A percentile compares a stretch with the other conserved stretches of the same genome.
Evolutionary conservation across 805 yeast genomes (phyloP).

Genomic region (Spathaspora boniae): DNA sequence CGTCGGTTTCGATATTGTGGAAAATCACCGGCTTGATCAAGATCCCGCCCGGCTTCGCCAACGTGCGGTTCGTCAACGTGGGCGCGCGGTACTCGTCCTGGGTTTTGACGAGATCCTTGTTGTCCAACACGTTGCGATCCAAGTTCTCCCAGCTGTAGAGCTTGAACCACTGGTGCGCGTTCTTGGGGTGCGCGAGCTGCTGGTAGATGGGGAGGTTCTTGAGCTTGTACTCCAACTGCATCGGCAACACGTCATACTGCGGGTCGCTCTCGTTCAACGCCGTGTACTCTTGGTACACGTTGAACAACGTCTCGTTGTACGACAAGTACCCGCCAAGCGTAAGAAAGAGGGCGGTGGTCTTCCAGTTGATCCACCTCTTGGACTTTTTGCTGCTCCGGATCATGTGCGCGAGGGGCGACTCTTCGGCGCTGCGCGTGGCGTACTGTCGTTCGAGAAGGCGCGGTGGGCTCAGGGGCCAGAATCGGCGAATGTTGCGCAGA

Average conservation of each 20-base stretch:
- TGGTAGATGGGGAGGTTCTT: constrained; percentile 50
- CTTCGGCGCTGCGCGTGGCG: constrained; percentile 25
- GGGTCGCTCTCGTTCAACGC: constrained; percentile 16
- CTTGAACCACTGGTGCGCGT: constrained; percentile 44
- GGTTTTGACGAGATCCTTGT: constrained; percentile 9
- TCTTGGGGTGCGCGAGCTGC: constrained; percentile 42
- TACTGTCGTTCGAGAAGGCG: constrained; percentile 12
- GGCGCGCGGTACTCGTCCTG: constrained; percentile 17
- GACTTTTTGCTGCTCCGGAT: constrained; percentile 14
- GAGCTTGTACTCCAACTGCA: constrained; percentile 46
- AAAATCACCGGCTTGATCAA: constrained; percentile 70
- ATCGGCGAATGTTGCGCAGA: no score
- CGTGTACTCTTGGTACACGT: constrained; percentile 22
- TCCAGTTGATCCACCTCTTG: constrained; percentile 30
- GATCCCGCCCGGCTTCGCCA: constrained; percentile 75
- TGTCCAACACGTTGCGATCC: constrained; percentile 34
- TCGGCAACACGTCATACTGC: constrained; percentile 20
- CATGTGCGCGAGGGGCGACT: constrained; percentile 30
- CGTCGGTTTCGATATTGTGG: constrained; percentile 51
- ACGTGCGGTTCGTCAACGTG: constrained; percentile 37
- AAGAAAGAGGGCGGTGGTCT: constrained; percentile 18
- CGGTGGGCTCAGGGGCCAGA: no score
- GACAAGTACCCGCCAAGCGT: constrained; percentile 21
- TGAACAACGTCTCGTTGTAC: constrained; percentile 25
- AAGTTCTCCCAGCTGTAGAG: constrained; percentile 43